Evolutionary conservation across 1,139 yeast species (phyloP), one percentile per base, ranked within the genome.

Genomic region (Kodamaea plutei): DNA sequence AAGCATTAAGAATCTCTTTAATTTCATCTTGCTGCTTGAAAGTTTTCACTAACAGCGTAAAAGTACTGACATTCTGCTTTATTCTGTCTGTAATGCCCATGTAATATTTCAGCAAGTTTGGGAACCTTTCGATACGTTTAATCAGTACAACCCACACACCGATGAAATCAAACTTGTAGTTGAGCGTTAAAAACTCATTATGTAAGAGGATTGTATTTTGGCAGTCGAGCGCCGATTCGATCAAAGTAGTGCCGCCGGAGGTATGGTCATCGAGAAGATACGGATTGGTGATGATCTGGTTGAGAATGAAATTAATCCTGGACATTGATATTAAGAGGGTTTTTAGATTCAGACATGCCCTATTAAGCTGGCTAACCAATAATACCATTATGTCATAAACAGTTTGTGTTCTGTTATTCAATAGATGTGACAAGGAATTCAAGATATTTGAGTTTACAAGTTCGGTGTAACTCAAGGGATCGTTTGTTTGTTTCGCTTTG

Each of bases 111-210:
- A 15, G 7, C 15, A 25, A 20, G 10, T 23, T 15, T 10, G 26
- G 24, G 15, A 28, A 26, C 15, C 28, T 24, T 5, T 25, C 15
- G 5, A 43, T 25, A 11, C 50, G 25, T 20, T 31, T 37, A 9
- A 28, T 43, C 17, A 49, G 41, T 24, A 54, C 49, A 1, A 52
- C 42, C 24, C 63, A 39, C 24, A 61, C 62, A 0, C 56, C 58
- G 22, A 61, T 33, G 5, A 63, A 48, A 39, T 67, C 73, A 34
- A 48, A 61, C 26, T 50, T 46, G 40, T 64, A 63, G n/a, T 46
- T 45, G 7, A 7, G 8, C 9, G 14, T 21, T 4, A 21, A 8
- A 10, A n/a, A 10, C n/a, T 10, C 12, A 12, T 13, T 13, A 4
- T 21, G n/a, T 20, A 63, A 23, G 3, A 62, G 38, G 9, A 48